Base-by-base conservation (phyloP, 2,329 filamentous ascomycete species). In the Penicillium digitatum region DNA sequence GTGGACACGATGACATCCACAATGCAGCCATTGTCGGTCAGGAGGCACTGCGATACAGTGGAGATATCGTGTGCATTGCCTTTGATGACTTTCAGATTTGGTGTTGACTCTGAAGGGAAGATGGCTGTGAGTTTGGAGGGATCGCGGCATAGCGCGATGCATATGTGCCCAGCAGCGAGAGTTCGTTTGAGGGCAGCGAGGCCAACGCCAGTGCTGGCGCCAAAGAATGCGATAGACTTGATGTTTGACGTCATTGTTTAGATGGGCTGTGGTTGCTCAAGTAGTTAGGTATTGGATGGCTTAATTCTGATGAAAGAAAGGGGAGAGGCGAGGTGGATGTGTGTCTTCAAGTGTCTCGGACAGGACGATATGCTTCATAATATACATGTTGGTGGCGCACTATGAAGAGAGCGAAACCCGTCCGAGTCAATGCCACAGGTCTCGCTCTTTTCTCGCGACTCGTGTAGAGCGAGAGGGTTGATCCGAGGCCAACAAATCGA, bases 191-290 rank as follows among this genome's bases (percentile, higher is more conserved):
- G 76, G 42, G 74, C 73, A 27, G 74, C 63, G 43, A 75, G 70
- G 34, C 74, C 72, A 57, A 75, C 76, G 46, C 79, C 80, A 52
- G 78, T 79, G 22, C 79, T 82, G 24, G 79, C 78, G 44, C 80
- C 80, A 58, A 82, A 76, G 69, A 82, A 81, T 38, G 78, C 76
- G 51, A 81, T 64, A 55, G 66, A 57, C 58, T 66, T 59, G 22
- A 39, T 45, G 27, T 20, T 56, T 35, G 59, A 39, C 10, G 26
- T 47, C 61, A 62, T 63, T 1, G 3, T 34, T 3, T 35, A 10
- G 1, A 16, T 42, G 27, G 27, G 39, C 12, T 45, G 34, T 24
- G 16, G n/a, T 37, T 34, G 20, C 9, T 37, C 11, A 27, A 26
- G 32, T 27, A 37, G 22, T 5, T 24, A 12, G 11, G 7, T 26